These are phyloP conservation scores for Leccinum disarticulatum DNA, from an alignment of 768 basidiomycete species.

Conservation along the genomic window DNA sequence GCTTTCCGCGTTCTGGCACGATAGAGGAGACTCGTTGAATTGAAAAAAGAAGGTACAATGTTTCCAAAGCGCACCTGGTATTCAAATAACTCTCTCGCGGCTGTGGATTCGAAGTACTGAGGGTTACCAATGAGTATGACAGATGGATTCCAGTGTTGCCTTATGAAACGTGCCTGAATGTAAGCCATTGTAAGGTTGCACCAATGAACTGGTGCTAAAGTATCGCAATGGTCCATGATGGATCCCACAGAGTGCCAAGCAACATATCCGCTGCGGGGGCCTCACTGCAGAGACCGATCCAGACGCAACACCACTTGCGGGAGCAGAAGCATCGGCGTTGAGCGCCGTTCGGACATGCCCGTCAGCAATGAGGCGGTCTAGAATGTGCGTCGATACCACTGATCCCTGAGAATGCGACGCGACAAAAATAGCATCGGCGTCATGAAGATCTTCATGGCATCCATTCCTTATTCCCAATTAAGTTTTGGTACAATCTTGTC, in stretches of 20 bases:
- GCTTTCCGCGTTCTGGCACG: conserved; percentile 69
- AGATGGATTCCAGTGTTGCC: not conserved
- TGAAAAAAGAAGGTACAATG: conserved; percentile 6
- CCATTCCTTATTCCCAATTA: conserved; percentile 68
- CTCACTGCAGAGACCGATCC: conserved; percentile 32
- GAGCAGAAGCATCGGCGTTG: conserved; percentile 38
- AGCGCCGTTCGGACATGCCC: conserved; percentile 65
- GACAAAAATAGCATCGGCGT: conserved; percentile 87
- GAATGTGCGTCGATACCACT: conserved; percentile 86
- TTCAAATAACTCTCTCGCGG: conserved; percentile 91
- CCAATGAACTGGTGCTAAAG: conserved; percentile 68
- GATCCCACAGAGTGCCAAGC: conserved; percentile 80
- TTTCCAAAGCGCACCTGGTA: conserved; percentile 66
- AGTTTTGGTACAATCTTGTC: conserved; percentile 62
- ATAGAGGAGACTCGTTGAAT: conserved; percentile 6
- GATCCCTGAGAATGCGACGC: conserved; percentile 95
- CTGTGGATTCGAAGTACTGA: conserved; percentile 85
- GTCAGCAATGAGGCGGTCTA: conserved; percentile 79
- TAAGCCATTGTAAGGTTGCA: conserved; percentile 85
- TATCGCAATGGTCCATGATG: conserved; percentile 81
- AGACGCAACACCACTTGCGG: conserved; percentile 38
- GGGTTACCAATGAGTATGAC: conserved; percentile 4
- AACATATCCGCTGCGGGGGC: conserved; percentile 66
- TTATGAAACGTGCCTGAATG: conserved; percentile 55
- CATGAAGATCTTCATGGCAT: conserved; percentile 69